Evolutionary conservation across 768 basidiomycete genomes (phyloP).

Genomic region (Daedaleopsis nitida): DNA sequence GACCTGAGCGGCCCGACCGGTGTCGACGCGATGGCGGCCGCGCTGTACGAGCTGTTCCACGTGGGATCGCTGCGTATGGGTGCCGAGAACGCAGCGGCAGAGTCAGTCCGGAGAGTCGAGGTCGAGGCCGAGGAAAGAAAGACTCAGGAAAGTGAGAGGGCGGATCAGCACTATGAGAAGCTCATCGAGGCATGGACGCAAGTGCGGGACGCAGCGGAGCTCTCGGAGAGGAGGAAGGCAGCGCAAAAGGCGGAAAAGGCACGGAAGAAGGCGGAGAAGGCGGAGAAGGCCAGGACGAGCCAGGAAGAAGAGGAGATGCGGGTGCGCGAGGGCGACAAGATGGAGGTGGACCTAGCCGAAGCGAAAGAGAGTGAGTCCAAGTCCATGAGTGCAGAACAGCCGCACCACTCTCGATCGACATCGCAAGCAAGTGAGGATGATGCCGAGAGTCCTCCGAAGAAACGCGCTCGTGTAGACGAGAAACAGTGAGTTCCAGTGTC

Average conservation of each 20-base stretch:
- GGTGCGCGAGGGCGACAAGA: not conserved
- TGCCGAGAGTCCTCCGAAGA: not conserved
- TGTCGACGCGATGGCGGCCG: not conserved
- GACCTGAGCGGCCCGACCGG: not conserved
- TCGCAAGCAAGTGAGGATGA: not conserved
- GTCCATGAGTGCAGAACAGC: not conserved
- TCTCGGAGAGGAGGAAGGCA: not conserved
- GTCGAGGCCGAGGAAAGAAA: not conserved
- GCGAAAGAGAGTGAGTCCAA: not conserved
- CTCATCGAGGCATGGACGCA: not conserved
- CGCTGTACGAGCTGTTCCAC: not conserved
- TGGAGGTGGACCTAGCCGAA: not conserved
- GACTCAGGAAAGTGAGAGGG: not conserved
- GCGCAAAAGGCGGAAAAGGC: not conserved
- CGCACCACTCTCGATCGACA: not conserved
- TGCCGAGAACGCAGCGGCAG: not conserved
- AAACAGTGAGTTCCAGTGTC: no score
- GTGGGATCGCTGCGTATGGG: not conserved
- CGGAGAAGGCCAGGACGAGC: not conserved
- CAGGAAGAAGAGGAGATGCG: not conserved
- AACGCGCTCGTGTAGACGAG: not conserved
- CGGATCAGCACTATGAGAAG: slow-evolving; percentile 8
- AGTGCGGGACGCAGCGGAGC: not conserved
- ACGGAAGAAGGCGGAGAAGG: not conserved
- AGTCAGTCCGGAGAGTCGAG: not conserved